phyloP scores from a whole-genome alignment of 768 basidiomycete species.

The Tricholoma matsutake region DNA sequence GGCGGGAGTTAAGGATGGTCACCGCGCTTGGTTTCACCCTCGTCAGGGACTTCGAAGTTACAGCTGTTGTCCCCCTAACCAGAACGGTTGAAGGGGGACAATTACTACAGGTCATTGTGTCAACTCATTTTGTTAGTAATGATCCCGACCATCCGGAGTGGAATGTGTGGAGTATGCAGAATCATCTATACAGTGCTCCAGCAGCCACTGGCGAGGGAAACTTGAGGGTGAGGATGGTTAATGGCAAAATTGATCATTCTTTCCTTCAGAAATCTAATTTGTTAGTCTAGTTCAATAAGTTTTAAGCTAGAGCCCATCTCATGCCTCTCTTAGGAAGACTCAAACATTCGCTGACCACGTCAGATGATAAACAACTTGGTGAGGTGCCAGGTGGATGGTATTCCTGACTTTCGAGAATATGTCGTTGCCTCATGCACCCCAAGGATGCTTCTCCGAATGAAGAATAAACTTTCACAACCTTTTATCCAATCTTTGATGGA shows the following conservation, averaged over 20 bases:
- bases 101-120: no score
- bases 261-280: neutral
- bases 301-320: neutral
- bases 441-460: neutral
- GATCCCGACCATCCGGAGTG: no score
- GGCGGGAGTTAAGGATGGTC: no score
- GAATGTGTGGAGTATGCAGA: no score
- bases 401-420: neutral
- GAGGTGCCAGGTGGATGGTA: neutral
- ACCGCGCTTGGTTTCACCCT: no score
- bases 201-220: neutral
- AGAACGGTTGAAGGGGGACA: no score
- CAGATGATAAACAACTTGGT: neutral
- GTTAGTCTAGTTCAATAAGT: neutral
- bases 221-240: slow-evolving; percentile 34
- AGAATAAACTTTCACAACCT: neutral
- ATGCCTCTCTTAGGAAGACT: neutral
- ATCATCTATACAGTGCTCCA: neutral
- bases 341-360: neutral
- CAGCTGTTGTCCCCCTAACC: no score
- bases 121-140: no score
- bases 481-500: neutral
- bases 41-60: no score
- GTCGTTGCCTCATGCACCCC: neutral
- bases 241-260: neutral